Evolutionary conservation across 129 eudicot genomes (phyloP).

Genomic region (Artemisia argyi): DNA sequence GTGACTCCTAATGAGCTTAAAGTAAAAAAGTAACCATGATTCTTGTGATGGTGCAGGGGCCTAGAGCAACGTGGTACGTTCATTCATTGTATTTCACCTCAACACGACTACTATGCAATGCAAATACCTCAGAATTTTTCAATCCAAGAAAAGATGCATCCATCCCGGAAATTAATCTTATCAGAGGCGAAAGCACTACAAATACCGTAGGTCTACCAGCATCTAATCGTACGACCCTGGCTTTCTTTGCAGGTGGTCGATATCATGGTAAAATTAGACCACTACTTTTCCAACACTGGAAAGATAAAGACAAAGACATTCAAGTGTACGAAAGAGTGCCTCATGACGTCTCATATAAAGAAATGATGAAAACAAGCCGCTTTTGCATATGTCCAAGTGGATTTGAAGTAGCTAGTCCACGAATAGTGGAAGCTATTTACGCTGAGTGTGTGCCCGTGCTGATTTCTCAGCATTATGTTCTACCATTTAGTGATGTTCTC

Average conservation of each 20-base stretch:
- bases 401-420: slow-evolving; percentile 77
- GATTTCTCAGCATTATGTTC: slow-evolving; percentile 57
- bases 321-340: slow-evolving; percentile 52
- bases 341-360: slow-evolving; percentile 38
- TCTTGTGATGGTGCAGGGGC: slow-evolving; percentile 50
- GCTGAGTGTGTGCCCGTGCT: slow-evolving; percentile 82
- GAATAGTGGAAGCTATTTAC: slow-evolving; percentile 72
- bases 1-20: not conserved
- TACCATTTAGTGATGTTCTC: slow-evolving; percentile 80
- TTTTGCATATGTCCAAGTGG: slow-evolving; percentile 93
- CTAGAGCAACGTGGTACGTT: slow-evolving; percentile 80
- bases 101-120: slow-evolving; percentile 74
- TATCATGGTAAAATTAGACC: slow-evolving; percentile 67
- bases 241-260: slow-evolving; percentile 75
- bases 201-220: slow-evolving; percentile 40
- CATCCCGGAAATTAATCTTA: slow-evolving; percentile 63
- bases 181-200: slow-evolving; percentile 24
- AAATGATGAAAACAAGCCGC: slow-evolving; percentile 72
- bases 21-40: not conserved
- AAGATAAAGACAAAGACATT: slow-evolving; percentile 64
- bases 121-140: slow-evolving; percentile 77
- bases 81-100: slow-evolving; percentile 79
- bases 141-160: slow-evolving; percentile 86
- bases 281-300: slow-evolving; percentile 59
- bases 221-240: slow-evolving; percentile 59